These are phyloP conservation scores for Apiospora sp. DNA, from an alignment of 2,329 filamentous ascomycete species.

Conservation along the genomic window DNA sequence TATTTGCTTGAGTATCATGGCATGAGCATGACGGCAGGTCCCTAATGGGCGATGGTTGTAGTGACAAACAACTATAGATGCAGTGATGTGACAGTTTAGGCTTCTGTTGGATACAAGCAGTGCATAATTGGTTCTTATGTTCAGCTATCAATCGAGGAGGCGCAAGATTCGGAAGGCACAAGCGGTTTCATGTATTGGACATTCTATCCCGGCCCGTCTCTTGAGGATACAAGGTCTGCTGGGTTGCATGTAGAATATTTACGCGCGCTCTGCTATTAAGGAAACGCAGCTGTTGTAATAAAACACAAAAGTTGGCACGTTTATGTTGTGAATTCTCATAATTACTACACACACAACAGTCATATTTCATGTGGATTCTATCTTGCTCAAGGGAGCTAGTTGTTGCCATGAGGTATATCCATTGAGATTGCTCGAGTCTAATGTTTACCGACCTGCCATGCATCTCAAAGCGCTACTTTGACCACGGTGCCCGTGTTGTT, in stretches of 20 bases:
- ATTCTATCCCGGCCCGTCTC: background rate
- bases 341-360: background rate
- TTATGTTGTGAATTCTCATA: background rate
- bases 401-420: background rate
- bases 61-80: too few species aligned
- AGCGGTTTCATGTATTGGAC: too few species aligned
- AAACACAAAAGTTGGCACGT: background rate
- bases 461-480: background rate
- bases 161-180: too few species aligned
- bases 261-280: background rate
- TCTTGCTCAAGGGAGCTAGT: background rate
- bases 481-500: conserved; percentile 8
- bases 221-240: background rate
- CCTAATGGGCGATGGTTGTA: too few species aligned
- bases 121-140: too few species aligned
- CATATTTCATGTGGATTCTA: background rate
- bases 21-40: too few species aligned
- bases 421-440: background rate
- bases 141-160: too few species aligned
- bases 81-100: background rate
- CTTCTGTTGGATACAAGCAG: too few species aligned
- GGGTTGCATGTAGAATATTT: background rate
- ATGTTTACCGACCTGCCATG: background rate
- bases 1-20: too few species aligned
- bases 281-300: background rate